Base-by-base conservation (phyloP, 2,329 filamentous ascomycete species). In the Beauveria medogensis region DNA sequence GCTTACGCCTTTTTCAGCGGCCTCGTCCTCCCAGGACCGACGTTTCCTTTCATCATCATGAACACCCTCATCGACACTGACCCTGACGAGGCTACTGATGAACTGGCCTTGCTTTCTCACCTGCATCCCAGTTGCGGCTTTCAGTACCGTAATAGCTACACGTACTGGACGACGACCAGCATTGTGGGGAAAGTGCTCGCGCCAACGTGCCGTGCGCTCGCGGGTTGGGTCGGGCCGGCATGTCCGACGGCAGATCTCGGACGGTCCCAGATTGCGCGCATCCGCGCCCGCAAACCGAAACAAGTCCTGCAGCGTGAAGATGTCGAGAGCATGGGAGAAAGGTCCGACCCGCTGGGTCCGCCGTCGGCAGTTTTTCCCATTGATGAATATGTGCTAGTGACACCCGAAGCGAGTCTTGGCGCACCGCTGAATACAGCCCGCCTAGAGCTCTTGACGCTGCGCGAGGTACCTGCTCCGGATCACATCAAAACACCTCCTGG, bases 1-100 rank as follows among this genome's bases (percentile, higher is more conserved):
- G 82, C 88, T 18, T 87, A 90, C 82, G 88, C 89, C 7, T 92
- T 89, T 75, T 91, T 91, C 68, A 89, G 86, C 43, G 88, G 88
- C 4, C 80, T 91, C 16, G 82, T 91, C 41, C 74, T 92, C 3
- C 89, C 89, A 9, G 89, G 89, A 12, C 75, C 80, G 4, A 85
- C 83, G 0, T 83, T 90, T 51, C 87, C 88, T 3, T 92, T 89
- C 73, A 80, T 91, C 43, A 84, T 90, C 51, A 91, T 92, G 87
- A 91, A 91, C 69, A 83, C 88, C 4, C 78, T 92, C 48, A 85
- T 91, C 64, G 89, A 91, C 70, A 83, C 89, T 66, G 88, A 91
- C 67, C 84, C 85, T 2, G 87, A 90, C 69, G 80, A 80, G 4
- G 85, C 84, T 3, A 84, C 83, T 5, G 83, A 87, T 63, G 77